Evolutionary conservation across 1,284 basidiomycete species (phyloP), one percentile per base, ranked within the genome.

Genomic region (Rhodotorula sp.): DNA sequence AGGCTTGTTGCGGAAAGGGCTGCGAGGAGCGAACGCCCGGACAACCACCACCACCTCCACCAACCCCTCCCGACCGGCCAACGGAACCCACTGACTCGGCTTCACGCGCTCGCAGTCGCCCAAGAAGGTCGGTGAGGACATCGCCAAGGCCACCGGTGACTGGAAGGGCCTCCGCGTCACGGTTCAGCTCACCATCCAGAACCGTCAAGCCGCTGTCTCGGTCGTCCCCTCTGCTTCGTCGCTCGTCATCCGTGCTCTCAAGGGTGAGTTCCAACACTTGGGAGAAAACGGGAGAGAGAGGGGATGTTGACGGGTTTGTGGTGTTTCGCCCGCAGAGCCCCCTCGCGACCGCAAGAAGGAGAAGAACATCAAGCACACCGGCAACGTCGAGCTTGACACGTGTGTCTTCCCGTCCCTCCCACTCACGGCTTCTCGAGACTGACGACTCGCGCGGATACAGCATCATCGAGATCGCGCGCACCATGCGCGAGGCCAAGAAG

Each of bases 61-160:
- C 13, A 44, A 44, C 13, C 11, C 20, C 24, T 26, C n/a, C 5
- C 34, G n/a, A 31, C 16, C 10, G 44, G 51, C 28, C 30, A 47
- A 28, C 63, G 59, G 63, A 67, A 56, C 53, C 16, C 22, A 28
- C 22, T 16, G 20, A 16, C 15, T 11, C 44, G 2, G 9, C n/a
- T 40, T 5, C 28, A 26, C 40, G 4, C 30, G 5, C 34, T 13
- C 46, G 64, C 77, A 98, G 94, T 97, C 96, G 70, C 95, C 96
- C 81, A 99, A 99, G 87, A 99, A 99, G 87, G 94, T 99, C 84
- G 96, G 96, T 85, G 96, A 99, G 91, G 96, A 99, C 85, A 99
- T 99, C 81, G 96, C 96, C 80, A 99, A 99, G 84, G 95, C 96
- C 72, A 98, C 96, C 73, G 88, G 89, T 70, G 90, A 90, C 82